phyloP scores from a whole-genome alignment of 495 filamentous ascomycete genomes.

The Lichina pygmaea region DNA sequence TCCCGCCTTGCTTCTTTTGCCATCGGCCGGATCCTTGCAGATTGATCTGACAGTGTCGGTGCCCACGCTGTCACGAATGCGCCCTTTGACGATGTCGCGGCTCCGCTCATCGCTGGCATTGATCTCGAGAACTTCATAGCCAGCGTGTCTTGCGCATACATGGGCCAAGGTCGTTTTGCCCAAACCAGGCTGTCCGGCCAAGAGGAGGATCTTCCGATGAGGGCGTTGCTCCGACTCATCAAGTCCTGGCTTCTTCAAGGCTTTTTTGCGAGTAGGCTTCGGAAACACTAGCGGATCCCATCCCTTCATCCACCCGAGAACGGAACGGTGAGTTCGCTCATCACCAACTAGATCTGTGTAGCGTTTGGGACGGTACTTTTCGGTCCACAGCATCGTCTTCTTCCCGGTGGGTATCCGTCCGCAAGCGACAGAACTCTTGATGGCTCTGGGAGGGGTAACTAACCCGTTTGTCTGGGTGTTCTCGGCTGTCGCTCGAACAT shows the following conservation, averaged over 20 bases:
- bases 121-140: constrained; percentile 81
- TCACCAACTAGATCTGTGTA: constrained; percentile 89
- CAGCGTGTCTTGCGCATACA: constrained; percentile 82
- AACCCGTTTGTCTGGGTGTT: constrained; percentile 7
- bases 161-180: constrained; percentile 94
- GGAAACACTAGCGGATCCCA: constrained; percentile 92
- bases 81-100: constrained; percentile 55
- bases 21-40: constrained; percentile 28
- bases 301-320: constrained; percentile 74
- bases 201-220: constrained; percentile 64
- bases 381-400: constrained; percentile 43
- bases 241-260: constrained; percentile 11
- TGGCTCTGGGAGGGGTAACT: constrained; percentile 13
- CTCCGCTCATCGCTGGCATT: constrained; percentile 65
- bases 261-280: constrained; percentile 28
- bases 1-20: constrained; percentile 42
- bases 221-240: constrained; percentile 33
- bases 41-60: constrained; percentile 75
- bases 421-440: constrained; percentile 14
- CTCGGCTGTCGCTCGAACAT: constrained; percentile 8
- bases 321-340: constrained; percentile 75
- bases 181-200: constrained; percentile 75
- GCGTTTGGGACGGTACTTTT: constrained; percentile 73
- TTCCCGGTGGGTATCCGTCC: constrained; percentile 3
- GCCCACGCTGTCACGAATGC: constrained; percentile 64